These are phyloP conservation scores for Nematocida sp. DNA, from an alignment of 371 early-diverging fungal genomes.

Conservation along the genomic window DNA sequence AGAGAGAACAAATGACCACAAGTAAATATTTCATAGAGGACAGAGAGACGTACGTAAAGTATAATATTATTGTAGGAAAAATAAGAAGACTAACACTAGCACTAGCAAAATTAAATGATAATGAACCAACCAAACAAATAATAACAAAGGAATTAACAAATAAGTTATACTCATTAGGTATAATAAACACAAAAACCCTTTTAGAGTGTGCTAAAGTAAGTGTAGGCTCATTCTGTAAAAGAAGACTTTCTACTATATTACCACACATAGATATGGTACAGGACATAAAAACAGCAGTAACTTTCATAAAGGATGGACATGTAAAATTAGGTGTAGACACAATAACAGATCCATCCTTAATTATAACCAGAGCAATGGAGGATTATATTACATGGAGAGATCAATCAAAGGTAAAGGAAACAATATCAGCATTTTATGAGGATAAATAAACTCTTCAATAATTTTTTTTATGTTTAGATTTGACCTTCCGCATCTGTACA, in stretches of 20 bases:
- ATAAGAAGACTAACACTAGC: constrained; percentile 81
- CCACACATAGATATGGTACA: constrained; percentile 89
- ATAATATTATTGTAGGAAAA: constrained; percentile 82
- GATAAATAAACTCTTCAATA: constrained; percentile 16
- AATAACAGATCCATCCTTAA: constrained; percentile 54
- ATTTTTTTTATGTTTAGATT: constrained; percentile 26
- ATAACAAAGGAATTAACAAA: constrained; percentile 80
- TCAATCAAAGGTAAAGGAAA: constrained; percentile 89
- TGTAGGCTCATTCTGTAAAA: constrained; percentile 79
- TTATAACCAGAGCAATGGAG: constrained; percentile 78
- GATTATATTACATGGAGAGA: constrained; percentile 98
- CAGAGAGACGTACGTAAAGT: constrained; percentile 89
- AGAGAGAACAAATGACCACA: constrained; percentile 83
- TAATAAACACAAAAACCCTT: constrained; percentile 80
- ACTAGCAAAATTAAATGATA: constrained; percentile 80
- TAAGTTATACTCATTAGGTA: constrained; percentile 82
- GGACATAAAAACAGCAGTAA: constrained; percentile 84
- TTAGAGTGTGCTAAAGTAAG: constrained; percentile 81
- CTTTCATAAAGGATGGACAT: constrained; percentile 90
- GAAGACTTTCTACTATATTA: constrained; percentile 88
- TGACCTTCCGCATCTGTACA: not conserved
- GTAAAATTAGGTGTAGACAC: constrained; percentile 75
- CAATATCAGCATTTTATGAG: constrained; percentile 78
- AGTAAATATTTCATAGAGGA: constrained; percentile 82
- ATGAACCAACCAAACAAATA: constrained; percentile 78